Evolutionary conservation across 352 stramenopile genomes (phyloP), one percentile per base, ranked within the genome.

Genomic region (Pilasporangium apinafurcum): DNA sequence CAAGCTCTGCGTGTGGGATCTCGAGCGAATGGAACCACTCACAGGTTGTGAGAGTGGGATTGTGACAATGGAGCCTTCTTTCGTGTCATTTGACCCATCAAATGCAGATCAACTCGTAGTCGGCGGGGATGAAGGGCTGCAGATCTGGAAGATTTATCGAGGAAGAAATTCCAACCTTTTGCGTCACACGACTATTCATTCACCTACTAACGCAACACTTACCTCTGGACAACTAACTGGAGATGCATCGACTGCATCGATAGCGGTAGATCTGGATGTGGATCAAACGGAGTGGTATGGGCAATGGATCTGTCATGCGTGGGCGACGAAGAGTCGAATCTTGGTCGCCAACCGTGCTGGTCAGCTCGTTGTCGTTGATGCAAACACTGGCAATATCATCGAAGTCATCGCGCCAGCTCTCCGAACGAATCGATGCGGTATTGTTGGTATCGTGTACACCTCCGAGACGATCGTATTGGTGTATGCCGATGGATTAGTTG

Each of bases 71-170:
- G 52, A 68, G 37, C 47, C 61, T 13, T 26, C 44, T 8, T 88
- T 89, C 29, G 55, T 74, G 26, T 86, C 79, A n/a, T 92, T 92
- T 30, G 67, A 89, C 44, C 79, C 79, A 30, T 47, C 48, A 13
- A 82, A 79, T 34, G 16, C 56, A 1, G 61, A 88, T 25, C 60
- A 71, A n/a, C 72, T 92, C 9, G 36, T 92, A 4, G 39, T 90
- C 0, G 82, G 75, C 17, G 74, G 74, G 3, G 63, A 70, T 28
- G 69, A 76, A 25, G 72, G 74, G 5, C 56, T 93, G 8, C 59
- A 80, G 18, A 47, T 90, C 44, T 93, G 68, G 70, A 86, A 83
- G 48, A 50, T 86, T 24, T 87, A 80, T 59, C 42, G 50, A 31
- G 43, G 39, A 22, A 59, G 39, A 10, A 35, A 30, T 5, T 71